Base-by-base conservation (phyloP, 345 rosid genomes). In the Murraya paniculata region DNA sequence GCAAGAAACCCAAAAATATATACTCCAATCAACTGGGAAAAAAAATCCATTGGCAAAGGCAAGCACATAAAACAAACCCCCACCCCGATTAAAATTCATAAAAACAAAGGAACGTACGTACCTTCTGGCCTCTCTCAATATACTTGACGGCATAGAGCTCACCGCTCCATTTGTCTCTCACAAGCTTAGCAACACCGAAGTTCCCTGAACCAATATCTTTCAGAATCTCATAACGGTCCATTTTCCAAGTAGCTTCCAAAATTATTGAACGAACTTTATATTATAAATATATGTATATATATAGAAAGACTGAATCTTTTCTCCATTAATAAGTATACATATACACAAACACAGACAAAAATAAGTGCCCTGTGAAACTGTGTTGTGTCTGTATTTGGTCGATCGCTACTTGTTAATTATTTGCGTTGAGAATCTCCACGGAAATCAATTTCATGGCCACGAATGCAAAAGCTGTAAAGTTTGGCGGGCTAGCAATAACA, bases 161-260 rank as follows among this genome's bases (percentile, higher is more conserved):
- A 30, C 88, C 88, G 24, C 81, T 90, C 76, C 88, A 73, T 81
- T 81, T 90, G 65, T 93, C 97, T 75, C 84, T 89, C 1, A 88
- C 94, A 41, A 94, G 86, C 87, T 89, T 94, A 0, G 98, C 97
- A 76, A 92, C 98, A 64, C 97, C 96, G 70, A 94, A 94, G 82
- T 94, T 94, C 25, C 98, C 97, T 9, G 96, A 90, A 60, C 97
- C 98, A 64, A 94, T 92, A 88, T 91, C 94, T 82, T 87, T 90
- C 77, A 90, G 65, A 73, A 87, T 81, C 86, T 94, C 98, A 80
- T 88, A 94, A 64, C 92, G 88, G 81, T 94, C 98, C 97, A 92
- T 53, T 94, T 61, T 65, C 33, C 1, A 35, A 2, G 48, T 25
- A 45, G 61, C 68, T 72, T 65, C 61, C 73, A 53, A 53, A 4